Base-by-base conservation (phyloP, 768 basidiomycete species). In the Cantharellus anzutake region DNA sequence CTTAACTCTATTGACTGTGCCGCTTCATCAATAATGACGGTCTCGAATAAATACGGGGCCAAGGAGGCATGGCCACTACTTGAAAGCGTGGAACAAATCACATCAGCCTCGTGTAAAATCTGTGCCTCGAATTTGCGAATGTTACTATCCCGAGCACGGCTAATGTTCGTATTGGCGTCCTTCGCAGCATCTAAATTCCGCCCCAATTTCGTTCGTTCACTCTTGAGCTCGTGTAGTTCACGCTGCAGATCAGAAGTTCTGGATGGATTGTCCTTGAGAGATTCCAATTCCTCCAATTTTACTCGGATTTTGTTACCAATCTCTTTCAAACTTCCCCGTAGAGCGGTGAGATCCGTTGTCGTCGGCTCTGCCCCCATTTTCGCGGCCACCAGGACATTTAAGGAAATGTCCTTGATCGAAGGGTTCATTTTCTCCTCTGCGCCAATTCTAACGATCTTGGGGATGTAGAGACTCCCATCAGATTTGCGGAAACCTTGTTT, bases 1-100 rank as follows among this genome's bases (percentile, higher is more conserved):
- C 88, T 91, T 48, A 97, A 76, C 70, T 99, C 96, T 53, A 97
- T 85, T 14, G 93, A 84, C 70, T 99, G 96, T 0, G 94, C 94
- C 1, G 96, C 96, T 70, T 99, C 96, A 67, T 99, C 96, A 61
- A 99, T 94, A 69, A 99, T 82, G 65, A 99, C 79, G 71, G 94
- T 87, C 65, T 96, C 93, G 67, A 97, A 97, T 57, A 93, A 85
- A 63, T 88, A 79, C 41, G 78, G 75, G 60, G 86, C 80, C 48
- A 99, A 75, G 53, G 78, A 77, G 14, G 96, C 93, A 63, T 96
- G 88, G 3, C 93, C 96, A 16, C 94, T 78, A 40, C 94, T 94
- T 4, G 94, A 90, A 20, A 99, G 75, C 0, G 96, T 99, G 44
- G 82, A 77, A 68, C 96, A 99, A 57, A 99, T 85, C 51, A 99